A percentile compares a stretch with the other conserved stretches of the same genome.
Conservation (phyloP, 2,329 filamentous ascomycete genomes). For the Colletotrichum noveboracense region DNA sequence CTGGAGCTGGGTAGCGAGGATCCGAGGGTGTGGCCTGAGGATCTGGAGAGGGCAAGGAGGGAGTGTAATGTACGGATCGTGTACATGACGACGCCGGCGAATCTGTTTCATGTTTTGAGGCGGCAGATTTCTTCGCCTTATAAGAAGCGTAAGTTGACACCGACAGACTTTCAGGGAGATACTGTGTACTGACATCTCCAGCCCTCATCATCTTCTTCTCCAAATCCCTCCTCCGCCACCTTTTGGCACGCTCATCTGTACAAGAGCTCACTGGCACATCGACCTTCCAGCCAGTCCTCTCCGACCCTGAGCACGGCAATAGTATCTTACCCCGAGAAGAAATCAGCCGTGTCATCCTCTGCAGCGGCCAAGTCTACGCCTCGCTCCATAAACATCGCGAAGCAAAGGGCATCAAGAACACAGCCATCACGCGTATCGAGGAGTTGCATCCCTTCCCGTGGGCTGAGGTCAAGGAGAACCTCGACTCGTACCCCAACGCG, state of each 20-base stretch:
- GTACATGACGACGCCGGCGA: slow-evolving; percentile 94
- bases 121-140: slow-evolving; percentile 98
- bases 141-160: slow-evolving; percentile 81
- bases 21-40: slow-evolving; percentile 80
- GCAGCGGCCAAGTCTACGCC: slow-evolving; percentile 91
- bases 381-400: slow-evolving; percentile 68
- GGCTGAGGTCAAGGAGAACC: slow-evolving; percentile 23
- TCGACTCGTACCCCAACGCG: slow-evolving; percentile 25
- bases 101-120: slow-evolving; percentile 94
- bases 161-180: background rate
- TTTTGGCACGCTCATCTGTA: slow-evolving; percentile 83
- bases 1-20: slow-evolving; percentile 97
- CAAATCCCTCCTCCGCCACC: slow-evolving; percentile 93
- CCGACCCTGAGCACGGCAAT: slow-evolving; percentile 83
- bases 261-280: slow-evolving; percentile 90
- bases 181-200: slow-evolving; percentile 39
- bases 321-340: slow-evolving; percentile 79
- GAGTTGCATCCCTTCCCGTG: slow-evolving; percentile 31
- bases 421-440: slow-evolving; percentile 27
- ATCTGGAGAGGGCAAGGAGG: slow-evolving; percentile 94
- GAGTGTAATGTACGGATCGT: slow-evolving; percentile 99
- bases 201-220: slow-evolving; percentile 97
- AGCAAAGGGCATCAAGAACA: slow-evolving; percentile 7
- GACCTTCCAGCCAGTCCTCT: slow-evolving; percentile 95
- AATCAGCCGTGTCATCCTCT: slow-evolving; percentile 92